Evolutionary conservation across 441 rosid genomes (phyloP), one percentile per base, ranked within the genome.

Genomic region (Isatis lusitanica): DNA sequence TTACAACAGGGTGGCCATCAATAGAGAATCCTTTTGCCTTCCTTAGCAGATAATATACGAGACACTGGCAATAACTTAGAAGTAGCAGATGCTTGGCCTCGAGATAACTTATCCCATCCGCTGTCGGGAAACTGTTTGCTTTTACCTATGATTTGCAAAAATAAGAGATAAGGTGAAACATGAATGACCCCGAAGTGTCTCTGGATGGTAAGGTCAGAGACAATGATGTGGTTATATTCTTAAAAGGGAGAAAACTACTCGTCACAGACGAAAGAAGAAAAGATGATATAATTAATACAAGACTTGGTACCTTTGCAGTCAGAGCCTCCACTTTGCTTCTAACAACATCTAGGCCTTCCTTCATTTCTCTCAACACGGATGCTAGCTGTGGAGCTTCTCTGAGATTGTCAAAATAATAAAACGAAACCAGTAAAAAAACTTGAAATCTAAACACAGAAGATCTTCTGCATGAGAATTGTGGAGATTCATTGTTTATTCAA

Each of bases 31-130:
- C 99, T 75, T 86, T 84, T 7, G 93, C 93, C 78, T 94, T 94
- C 68, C 87, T 85, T 47, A 94, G 90, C 53, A 88, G 73, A 81
- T 89, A 92, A 79, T 88, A 89, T 7, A 88, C 94, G 51, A 92
- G 81, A 12, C 89, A 89, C 66, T 94, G 94, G 70, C 97, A 92
- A 82, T 92, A 94, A 75, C 75, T 84, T 65, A 94, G 76, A 21
- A 92, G 97, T 81, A 92, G 64, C 66, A 92, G 80, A 82, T 92
- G 87, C 75, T 94, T 94, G 1, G 93, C 88, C 73, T 94, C 98
- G 10, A 90, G 92, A 79, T 87, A 93, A 85, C 91, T 90, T 58
- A 90, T 85, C 52, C 97, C 98, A 76, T 85, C 91, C 0, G 76
- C 81, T 40, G 91, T 85, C 5, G 84, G 87, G 52, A 68, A 86